Evolutionary conservation across 2,329 filamentous ascomycete genomes (phyloP).

Genomic region (Diaporthe ilicicola): DNA sequence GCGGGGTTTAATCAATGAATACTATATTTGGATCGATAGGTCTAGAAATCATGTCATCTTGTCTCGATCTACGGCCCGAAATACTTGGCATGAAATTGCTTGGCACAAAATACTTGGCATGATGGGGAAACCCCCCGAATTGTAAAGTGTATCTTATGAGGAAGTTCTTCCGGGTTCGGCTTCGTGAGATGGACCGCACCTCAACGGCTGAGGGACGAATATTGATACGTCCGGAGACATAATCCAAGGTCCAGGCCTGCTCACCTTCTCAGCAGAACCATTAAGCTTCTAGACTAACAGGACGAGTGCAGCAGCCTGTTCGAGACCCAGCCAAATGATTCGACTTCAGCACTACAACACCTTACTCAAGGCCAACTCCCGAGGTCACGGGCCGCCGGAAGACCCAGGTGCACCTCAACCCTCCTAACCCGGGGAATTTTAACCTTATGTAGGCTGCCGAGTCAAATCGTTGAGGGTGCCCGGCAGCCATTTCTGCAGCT

Average conservation of each 20-base stretch:
- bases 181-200: background rate
- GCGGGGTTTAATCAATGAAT: too few species aligned
- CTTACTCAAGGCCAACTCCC: background rate
- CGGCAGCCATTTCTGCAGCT: background rate
- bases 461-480: background rate
- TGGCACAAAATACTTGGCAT: background rate
- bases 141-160: background rate
- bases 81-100: background rate
- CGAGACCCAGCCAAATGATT: background rate
- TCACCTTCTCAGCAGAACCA: background rate
- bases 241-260: background rate
- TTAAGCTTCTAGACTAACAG: background rate
- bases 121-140: too few species aligned
- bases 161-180: background rate
- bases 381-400: background rate
- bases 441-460: slow-evolving; percentile 11
- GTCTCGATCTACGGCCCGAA: too few species aligned
- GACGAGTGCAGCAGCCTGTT: background rate
- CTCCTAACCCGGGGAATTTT: background rate
- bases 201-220: background rate
- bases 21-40: too few species aligned
- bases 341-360: background rate
- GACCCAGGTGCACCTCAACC: too few species aligned
- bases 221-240: background rate
- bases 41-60: too few species aligned